Evolutionary conservation across 176 grass and related monocot species (phyloP), one percentile per base, ranked within the genome.

Genomic region (Oryza australiensis): DNA sequence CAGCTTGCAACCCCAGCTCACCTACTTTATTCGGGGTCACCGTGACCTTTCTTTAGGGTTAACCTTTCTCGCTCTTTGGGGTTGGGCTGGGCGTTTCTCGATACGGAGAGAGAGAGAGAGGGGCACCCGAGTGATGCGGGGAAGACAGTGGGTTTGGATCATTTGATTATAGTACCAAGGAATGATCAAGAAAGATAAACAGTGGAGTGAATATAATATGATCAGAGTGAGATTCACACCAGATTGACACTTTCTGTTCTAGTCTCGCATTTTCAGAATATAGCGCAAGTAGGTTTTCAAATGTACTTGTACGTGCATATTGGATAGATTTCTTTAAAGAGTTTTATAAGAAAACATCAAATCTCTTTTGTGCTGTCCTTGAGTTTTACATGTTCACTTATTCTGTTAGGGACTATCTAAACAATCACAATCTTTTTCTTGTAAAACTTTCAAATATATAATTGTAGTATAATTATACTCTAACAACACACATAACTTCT

Each of bases 21-120:
- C 2, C 74, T 90, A 90, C 74, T 90, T 86, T 90, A 90, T 78
- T 90, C 68, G 3, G 68, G 60, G 84, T 90, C 83, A 79, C 88
- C 79, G 62, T 74, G 74, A 79, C 45, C 79, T 90, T 90, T 86
- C 73, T 86, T 86, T 83, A 83, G 62, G 67, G 34, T 15, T 74
- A 74, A 83, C 79, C 84, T 90, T 90, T 90, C 88, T 90, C 88
- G 74, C 84, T 83, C 79, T 90, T 86, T 86, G 88, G 79, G 74
- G 79, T 35, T 86, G 67, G 67, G 79, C 78, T 20, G 88, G 84
- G 74, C 57, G 78, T 26, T 90, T 90, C 80, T 82, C 74, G 88
- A 86, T 77, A 75, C 27, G 12, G 12, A 37, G 71, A 14, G 70
- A 68, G 53, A 32, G 72, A 57, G 66, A 35, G 29, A 16, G n/a